Evolutionary conservation across 192 early-diverging fungal species (phyloP), one percentile per base, ranked within the genome.

Genomic region (Umbelopsis isabellina): DNA sequence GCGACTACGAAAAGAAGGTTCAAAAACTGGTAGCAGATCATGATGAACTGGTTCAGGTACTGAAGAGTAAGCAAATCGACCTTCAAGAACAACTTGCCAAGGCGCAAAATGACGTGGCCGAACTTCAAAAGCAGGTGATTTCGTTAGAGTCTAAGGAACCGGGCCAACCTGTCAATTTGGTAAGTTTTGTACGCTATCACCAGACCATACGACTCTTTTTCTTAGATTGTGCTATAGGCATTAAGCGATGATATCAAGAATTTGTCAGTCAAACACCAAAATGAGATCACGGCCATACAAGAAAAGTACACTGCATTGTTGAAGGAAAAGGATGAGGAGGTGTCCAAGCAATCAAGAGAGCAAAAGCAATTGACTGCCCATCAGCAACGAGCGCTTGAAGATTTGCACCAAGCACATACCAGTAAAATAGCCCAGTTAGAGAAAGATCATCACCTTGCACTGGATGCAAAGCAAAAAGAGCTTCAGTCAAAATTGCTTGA

Each of bases 401-500:
- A 78, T 67, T 45, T 73, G 9, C 73, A 70, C 49, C 49, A 66
- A 30, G 53, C 68, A 6, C 73, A 75, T 16, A 67, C 66, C 33
- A 49, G 49, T 46, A 70, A 76, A 49, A 46, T 76, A 25, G 23
- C 68, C 47, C 69, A 74, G 55, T 44, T 80, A 22, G 75, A 80
- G 47, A 21, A 53, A 8, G 65, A 70, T 4, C 49, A 67, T 47
- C 72, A 65, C 25, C 49, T 47, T 13, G 50, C 18, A 23, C 25
- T 66, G 23, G 67, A 46, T 16, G 68, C 61, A 35, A 74, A 71
- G 53, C 69, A 75, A 18, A 76, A 67, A 33, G 44, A 76, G 45
- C 18, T 81, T 25, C 77, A 78, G 53, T 68, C 46, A 13, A 75
- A 70, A n/a, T n/a, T 70, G 2, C 66, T 81, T 33, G 79, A 81